Percentiles rank a stretch among this genome's conserved stretches.
Conservation (phyloP, 306 rosid species). For the Castanea sativa region DNA sequence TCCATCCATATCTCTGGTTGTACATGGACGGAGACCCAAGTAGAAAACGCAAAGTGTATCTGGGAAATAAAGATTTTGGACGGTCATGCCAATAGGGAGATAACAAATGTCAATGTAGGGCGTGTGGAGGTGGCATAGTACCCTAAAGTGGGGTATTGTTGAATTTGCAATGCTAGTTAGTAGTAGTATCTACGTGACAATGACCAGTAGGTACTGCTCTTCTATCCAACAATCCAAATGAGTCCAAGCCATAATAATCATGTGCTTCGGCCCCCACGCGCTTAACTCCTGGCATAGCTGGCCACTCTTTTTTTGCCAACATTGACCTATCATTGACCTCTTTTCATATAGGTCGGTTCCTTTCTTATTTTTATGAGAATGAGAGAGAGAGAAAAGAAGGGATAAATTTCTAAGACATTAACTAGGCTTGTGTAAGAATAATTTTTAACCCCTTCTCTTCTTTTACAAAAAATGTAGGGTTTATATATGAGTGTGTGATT, state of each 20-base stretch:
- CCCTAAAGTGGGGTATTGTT: not conserved
- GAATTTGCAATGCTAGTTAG: not conserved
- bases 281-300: constrained; percentile 16
- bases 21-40: not conserved
- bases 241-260: not conserved
- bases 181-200: not conserved
- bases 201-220: not conserved
- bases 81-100: not conserved
- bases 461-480: too few species aligned
- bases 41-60: not conserved
- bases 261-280: constrained; percentile 13
- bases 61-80: not conserved
- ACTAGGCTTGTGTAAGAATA: not conserved
- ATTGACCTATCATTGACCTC: constrained; percentile 8
- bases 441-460: too few species aligned
- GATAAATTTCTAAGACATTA: not conserved
- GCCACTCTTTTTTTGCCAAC: constrained; percentile 12
- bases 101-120: constrained; percentile 16
- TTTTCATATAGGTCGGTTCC: not conserved
- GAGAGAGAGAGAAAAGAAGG: too few species aligned
- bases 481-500: too few species aligned
- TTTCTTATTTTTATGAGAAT: too few species aligned
- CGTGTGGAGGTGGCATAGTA: not conserved
- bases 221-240: not conserved
- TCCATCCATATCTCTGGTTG: not conserved